Base-by-base conservation (phyloP, 169 alveolate species). In the Theileria equi region DNA sequence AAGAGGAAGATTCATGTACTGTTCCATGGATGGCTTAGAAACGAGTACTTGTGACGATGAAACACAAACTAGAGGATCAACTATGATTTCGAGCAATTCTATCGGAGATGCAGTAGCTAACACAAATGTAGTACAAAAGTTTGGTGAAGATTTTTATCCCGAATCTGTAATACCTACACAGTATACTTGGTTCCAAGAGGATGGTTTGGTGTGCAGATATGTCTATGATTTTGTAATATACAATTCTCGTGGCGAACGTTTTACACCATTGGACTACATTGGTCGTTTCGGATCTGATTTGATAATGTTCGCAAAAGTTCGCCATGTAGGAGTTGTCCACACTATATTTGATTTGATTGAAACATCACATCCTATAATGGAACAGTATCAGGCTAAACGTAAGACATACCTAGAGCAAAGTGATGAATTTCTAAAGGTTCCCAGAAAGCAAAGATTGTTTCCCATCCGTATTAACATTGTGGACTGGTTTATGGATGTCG, bases 401-500 rank as follows among this genome's bases (percentile, higher is more conserved):
- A 54, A 17, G 23, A n/a, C n/a, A n/a, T n/a, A n/a, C n/a, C 36
- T n/a, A 5, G 40, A 28, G 8, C 23, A 43, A 5, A 1, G 21
- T 5, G 54, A 31, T 26, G 79, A 41, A 21, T 1, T 32, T n/a
- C 17, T 40, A n/a, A 36, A 19, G 41, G 53, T 52, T n/a, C 54
- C 50, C 4, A 69, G 50, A 26, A 62, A 62, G 50, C 17, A 3
- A 31, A 62, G 64, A 32, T 35, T 25, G 11, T 21, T 74, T 43
- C 4, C 62, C 17, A 59, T 66, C 5, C 34, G 57, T 6, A 50
- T 49, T 29, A 38, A 31, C 34, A 57, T 74, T 8, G 67, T 63
- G 29, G 84, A 74, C 65, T 64, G 62, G 48, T 74, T 62, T 64
- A 28, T 74, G 23, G 79, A 74, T 57, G 25, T 47, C 6, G 84